phyloP scores from a whole-genome alignment of 2,329 filamentous ascomycete genomes.

The Pezicula rhizophila region DNA sequence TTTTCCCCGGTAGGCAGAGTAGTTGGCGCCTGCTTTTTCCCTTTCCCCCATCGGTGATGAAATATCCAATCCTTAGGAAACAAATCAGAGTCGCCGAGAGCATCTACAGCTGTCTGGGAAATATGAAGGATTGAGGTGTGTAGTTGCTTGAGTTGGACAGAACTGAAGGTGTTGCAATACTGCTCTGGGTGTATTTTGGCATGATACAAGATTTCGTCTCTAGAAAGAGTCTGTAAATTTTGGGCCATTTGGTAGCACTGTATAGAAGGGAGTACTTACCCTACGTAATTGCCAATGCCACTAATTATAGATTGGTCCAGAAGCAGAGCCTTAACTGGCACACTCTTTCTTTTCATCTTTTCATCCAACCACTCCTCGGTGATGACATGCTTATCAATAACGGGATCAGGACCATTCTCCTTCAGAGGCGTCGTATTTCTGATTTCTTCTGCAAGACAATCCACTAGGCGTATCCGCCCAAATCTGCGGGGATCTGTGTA shows the following conservation, averaged over 20 bases:
- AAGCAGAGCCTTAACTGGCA: conserved; percentile 83
- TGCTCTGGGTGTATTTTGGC: conserved; percentile 87
- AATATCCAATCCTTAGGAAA: conserved; percentile 89
- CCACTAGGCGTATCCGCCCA: conserved; percentile 71
- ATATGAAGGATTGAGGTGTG: conserved; percentile 72
- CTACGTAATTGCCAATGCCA: conserved; percentile 96
- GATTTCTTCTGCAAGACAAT: conserved; percentile 73
- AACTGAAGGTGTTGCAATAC: conserved; percentile 75
- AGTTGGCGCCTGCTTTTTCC: conserved; percentile 63
- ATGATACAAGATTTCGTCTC: conserved; percentile 87
- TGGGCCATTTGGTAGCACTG: not conserved
- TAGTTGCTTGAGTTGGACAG: conserved; percentile 64
- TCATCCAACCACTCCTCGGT: conserved; percentile 69
- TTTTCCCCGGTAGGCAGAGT: conserved; percentile 77
- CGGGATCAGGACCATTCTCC: conserved; percentile 90
- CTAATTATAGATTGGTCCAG: conserved; percentile 85
- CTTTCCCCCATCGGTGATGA: conserved; percentile 83
- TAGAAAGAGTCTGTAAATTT: conserved; percentile 15
- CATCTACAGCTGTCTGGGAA: conserved; percentile 71
- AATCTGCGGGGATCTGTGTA: conserved; percentile 82
- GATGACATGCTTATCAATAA: conserved; percentile 71
- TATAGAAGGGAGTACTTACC: conserved; percentile 34
- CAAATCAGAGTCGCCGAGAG: conserved; percentile 72
- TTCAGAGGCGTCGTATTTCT: conserved; percentile 71
- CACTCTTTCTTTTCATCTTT: conserved; percentile 68